Base-by-base conservation (phyloP, 352 stramenopile species). In the Globisporangium viniferum region DNA sequence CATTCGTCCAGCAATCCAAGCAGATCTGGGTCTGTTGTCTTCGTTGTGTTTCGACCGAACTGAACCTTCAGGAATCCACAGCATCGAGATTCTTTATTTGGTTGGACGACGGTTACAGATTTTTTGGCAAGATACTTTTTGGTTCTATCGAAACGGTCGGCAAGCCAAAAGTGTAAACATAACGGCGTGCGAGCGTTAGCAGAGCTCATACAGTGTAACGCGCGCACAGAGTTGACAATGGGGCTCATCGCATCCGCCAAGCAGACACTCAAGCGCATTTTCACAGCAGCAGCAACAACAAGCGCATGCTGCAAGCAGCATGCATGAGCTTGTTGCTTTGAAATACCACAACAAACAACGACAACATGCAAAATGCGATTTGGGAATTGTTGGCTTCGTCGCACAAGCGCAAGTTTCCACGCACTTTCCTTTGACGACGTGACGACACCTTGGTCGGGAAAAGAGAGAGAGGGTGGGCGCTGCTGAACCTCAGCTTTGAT, bases 351-450 rank as follows among this genome's bases (percentile, higher is more conserved):
- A 49, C 41, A 15, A 44, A 9, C 33, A 39, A 10, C 33, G 18
- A 46, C 39, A 14, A 7, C 24, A 24, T 24, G 39, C 41, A n/a
- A 41, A 8, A 49, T 48, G 41, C 41, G 10, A 44, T 33, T 44
- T 18, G 44, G 44, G 44, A 51, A 51, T 51, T 51, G 18, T 51
- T 51, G 44, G 44, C 44, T 51, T 51, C 44, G 53, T 51, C 44
- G 53, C 10, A 20, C 5, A 35, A 59, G 53, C 53, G 53, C 53
- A 59, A 59, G 53, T 35, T 59, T 59, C 53, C 53, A 59, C 29
- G 53, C 53, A 35, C 29, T 59, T 51, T 51, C 44, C 44, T 51
- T 22, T 24, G 18, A 51, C 44, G 44, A 51, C 44, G 44, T 24
- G 44, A 22, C 44, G 18, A 51, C 4, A 24, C 18, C 18, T 51